Percentiles rank a stretch among this genome's conserved stretches.
Conservation (phyloP, 495 filamentous ascomycete species). For the Hypoxylon lienhwacheense region DNA sequence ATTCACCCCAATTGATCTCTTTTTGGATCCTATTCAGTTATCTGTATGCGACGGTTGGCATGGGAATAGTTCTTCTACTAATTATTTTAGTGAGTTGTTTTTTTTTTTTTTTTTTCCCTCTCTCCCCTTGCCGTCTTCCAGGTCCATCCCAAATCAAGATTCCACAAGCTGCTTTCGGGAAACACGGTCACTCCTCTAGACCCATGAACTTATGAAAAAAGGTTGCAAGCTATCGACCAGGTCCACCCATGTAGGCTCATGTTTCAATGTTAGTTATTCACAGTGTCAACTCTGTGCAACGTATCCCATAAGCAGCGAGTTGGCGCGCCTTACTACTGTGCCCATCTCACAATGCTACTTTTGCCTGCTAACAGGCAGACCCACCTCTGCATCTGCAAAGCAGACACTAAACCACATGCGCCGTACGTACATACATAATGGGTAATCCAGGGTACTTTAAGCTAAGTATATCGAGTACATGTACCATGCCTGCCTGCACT, state of each 20-base stretch:
- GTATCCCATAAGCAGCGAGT: constrained; percentile 10
- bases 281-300: constrained; percentile 20
- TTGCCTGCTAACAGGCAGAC: constrained; percentile 1
- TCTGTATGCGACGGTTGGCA: constrained; percentile 10
- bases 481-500: too few species aligned
- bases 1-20: constrained; percentile 28
- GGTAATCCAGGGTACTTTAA: constrained; percentile 29
- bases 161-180: constrained; percentile 32
- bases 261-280: constrained; percentile 17
- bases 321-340: constrained; percentile 33
- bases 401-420: constrained; percentile 22
- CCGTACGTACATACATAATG: constrained; percentile 34
- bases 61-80: constrained; percentile 23
- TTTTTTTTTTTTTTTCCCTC: constrained; percentile 8
- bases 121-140: neutral
- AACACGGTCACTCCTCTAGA: constrained; percentile 23
- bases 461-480: neutral
- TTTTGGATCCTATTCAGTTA: constrained; percentile 1
- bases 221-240: constrained; percentile 29
- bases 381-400: constrained; percentile 19
- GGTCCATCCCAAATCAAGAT: constrained; percentile 33
- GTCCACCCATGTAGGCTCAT: constrained; percentile 21
- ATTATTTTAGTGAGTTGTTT: constrained; percentile 23
- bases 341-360: constrained; percentile 6
- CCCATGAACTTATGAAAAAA: constrained; percentile 31